Base-by-base conservation (phyloP, 495 filamentous ascomycete species). In the Podospora australis region DNA sequence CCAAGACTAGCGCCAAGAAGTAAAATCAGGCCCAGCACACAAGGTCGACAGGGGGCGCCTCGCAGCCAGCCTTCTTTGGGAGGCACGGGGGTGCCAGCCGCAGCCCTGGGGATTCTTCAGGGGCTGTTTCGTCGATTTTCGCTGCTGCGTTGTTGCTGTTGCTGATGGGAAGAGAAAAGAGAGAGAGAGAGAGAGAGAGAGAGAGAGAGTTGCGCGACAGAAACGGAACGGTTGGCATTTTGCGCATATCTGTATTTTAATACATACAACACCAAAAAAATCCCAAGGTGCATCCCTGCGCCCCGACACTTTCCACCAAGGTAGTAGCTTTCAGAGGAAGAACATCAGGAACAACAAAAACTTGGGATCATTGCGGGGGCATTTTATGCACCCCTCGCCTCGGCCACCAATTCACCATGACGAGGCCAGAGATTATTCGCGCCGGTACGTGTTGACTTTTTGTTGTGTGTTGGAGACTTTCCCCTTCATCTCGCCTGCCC, bases 361-460 rank as follows among this genome's bases (percentile, higher is more conserved):
- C 32, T 50, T 45, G 41, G 29, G 25, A 46, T 30, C 26, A 35
- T 46, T 36, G 53, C 53, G 34, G 4, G 53, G 52, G 49, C 21
- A 50, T 28, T 53, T 45, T 39, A 50, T 51, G 51, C 59, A 42
- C 16, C 39, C 46, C 28, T 46, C 29, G 34, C 46, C 28, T 46
- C 29, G 34, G 47, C 41, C n/a, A n/a, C n/a, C 46, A 36, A 48
- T 53, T 55, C 70, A 70, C 52, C 56, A 88, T 89, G 85, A 79
- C 84, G 55, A 79, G 85, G 62, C 86, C 86, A 60, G 75, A 82
- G 55, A 86, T 88, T 50, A 81, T 90, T 64, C 77, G 86, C 68
- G 86, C 86, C 59, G 86, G 86, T 90, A 80, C 55, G 60, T 60
- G 46, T 56, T 42, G 24, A n/a, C n/a, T n/a, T n/a, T n/a, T n/a